Percentiles rank a stretch among this genome's conserved stretches.
phyloP scores from a whole-genome alignment of 495 filamentous ascomycete genomes.

The Rostrohypoxylon terebratum region DNA sequence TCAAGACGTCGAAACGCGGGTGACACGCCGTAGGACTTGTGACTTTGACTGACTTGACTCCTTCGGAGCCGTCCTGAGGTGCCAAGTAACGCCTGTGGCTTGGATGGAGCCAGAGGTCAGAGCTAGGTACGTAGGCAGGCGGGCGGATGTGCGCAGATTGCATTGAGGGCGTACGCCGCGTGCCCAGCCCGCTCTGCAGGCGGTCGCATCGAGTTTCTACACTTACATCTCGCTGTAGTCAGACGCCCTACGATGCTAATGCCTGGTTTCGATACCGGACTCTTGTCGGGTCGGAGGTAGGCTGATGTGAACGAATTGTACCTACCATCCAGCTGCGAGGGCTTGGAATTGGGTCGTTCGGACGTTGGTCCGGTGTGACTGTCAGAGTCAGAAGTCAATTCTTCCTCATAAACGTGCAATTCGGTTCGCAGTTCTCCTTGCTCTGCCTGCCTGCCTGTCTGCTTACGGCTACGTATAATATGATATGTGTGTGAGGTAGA shows the following conservation, averaged over 20 bases:
- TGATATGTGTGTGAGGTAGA: too few relatives aligned
- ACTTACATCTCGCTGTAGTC: conserved; percentile 20
- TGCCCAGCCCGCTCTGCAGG: background rate
- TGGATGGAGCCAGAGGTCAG: background rate
- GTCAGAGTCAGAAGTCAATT: conserved; percentile 42
- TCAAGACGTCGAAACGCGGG: conserved; percentile 31
- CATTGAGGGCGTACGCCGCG: background rate
- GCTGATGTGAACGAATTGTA: background rate
- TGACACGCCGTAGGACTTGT: conserved; percentile 24
- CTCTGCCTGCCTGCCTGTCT: background rate
- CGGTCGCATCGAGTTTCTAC: conserved; percentile 13
- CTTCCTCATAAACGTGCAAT: conserved; percentile 4
- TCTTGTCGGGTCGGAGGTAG: background rate
- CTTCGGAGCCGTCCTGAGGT: conserved; percentile 4
- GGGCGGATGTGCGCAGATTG: background rate
- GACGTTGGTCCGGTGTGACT: conserved; percentile 8
- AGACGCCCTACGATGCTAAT: conserved; percentile 10
- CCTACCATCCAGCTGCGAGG: conserved; percentile 11
- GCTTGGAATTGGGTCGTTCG: conserved; percentile 9
- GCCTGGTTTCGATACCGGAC: background rate
- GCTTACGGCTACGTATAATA: background rate
- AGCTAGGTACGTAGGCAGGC: background rate
- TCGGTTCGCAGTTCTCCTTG: background rate
- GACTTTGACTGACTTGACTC: conserved; percentile 8
- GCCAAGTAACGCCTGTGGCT: conserved; percentile 9